Base-by-base conservation (phyloP, 148 eudicot species). In the Cornus controversa region DNA sequence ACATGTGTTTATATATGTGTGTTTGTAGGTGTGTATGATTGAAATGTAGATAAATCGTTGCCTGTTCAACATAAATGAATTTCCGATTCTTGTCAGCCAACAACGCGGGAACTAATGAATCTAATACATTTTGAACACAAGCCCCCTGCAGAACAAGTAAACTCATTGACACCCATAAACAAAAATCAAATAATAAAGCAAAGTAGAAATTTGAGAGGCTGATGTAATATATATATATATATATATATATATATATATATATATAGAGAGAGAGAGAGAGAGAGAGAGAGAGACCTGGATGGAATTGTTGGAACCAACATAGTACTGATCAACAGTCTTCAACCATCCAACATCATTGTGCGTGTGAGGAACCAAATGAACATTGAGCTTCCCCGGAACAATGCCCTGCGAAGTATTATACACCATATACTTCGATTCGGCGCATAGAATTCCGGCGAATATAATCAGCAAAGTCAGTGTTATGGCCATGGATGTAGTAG, bases 291-390 rank as follows among this genome's bases (percentile, higher is more conserved):
- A 24, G 13, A 93, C 96, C 93, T 90, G 93, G 67, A 93, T 87
- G 40, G 96, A 87, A 78, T 91, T 93, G 69, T 91, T 93, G 54
- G 96, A 90, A 40, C 98, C 98, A 36, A 93, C 96, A 75, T 91
- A 93, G 85, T 91, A 93, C 84, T 93, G 96, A 83, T 93, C 98
- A 79, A 93, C 80, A 36, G 98, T 93, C 83, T 93, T 93, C 85
- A 91, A 80, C 96, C 98, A 93, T 0, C 98, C 98, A 45, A 92
- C 98, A 78, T 93, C 98, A 69, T 93, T 96, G 53, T 93, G 98
- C 24, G 91, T 74, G 74, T 93, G 98, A 74, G 98, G 81, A 0
- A 93, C 98, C 83, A 93, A 70, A 82, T 93, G 98, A 57, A 93
- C 98, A 77, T 91, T 93, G 11, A 93, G 79, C 76, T 93, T 93